Evolutionary conservation across 805 yeast genomes (phyloP).

Genomic region (Jamesozyma gamospora): DNA sequence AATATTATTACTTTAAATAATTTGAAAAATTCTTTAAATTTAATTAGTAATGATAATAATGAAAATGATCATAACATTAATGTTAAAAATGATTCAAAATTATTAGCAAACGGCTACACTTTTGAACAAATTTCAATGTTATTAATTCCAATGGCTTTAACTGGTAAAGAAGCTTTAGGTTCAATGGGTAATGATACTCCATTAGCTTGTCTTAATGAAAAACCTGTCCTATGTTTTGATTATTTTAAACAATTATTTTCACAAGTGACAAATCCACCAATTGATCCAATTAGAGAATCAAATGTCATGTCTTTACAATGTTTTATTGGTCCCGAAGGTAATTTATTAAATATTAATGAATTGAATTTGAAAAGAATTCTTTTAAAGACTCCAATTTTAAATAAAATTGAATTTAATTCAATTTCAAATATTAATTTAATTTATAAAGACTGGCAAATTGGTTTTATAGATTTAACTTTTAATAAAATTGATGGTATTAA

Average conservation of each 20-base stretch:
- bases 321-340: conserved; percentile 95
- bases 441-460: conserved; percentile 51
- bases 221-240: conserved; percentile 83
- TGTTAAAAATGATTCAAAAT: conserved; percentile 65
- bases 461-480: conserved; percentile 81
- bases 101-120: conserved; percentile 86
- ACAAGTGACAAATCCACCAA: conserved; percentile 97
- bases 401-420: conserved; percentile 65
- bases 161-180: conserved; percentile 90
- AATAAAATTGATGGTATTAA: conserved; percentile 69
- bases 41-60: not conserved
- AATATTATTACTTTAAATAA: conserved; percentile 62
- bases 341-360: conserved; percentile 84
- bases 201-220: conserved; percentile 86
- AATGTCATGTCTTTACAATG: conserved; percentile 97
- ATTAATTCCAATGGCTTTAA: conserved; percentile 86
- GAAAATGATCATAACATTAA: not conserved
- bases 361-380: conserved; percentile 83
- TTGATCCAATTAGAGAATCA: conserved; percentile 93
- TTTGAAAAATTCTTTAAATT: conserved; percentile 30
- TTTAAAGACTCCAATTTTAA: conserved; percentile 72
- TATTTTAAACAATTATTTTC: conserved; percentile 95
- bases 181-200: conserved; percentile 99
- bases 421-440: conserved; percentile 55
- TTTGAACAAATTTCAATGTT: conserved; percentile 79